Base-by-base conservation (phyloP, 805 yeast species). In the Saccharomycopsis capsularis region DNA sequence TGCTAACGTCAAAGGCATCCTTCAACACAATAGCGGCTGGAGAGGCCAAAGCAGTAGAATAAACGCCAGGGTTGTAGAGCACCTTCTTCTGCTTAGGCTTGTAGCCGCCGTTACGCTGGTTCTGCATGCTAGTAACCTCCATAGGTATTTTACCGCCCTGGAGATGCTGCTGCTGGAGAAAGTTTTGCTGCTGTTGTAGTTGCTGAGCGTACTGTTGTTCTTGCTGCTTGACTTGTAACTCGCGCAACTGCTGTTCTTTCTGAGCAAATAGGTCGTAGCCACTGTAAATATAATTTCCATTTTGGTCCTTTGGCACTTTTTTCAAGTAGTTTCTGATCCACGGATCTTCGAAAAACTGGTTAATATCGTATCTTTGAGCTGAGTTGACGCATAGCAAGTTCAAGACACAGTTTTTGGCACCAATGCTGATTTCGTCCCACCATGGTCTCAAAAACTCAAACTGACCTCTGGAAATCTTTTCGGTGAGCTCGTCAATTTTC, bases 1-100 rank as follows among this genome's bases (percentile, higher is more conserved):
- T 83, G 25, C 89, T 81, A 6, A 87, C 79, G 59, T 87, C 95
- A 63, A 87, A 87, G 11, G 90, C 95, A 58, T 87, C 95, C 56
- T 86, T 79, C 65, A 87, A 73, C 0, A 88, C 87, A 43, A 81
- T 83, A 1, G 89, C 88, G 2, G 86, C 88, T 3, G 89, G 89
- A 2, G 83, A 76, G 59, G 76, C 79, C 50, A 74, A 48, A 24
- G 52, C 44, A 2, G 42, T 42, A 18, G 46, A 35, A 29, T 49
- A 52, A 21, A 29, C 34, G 25, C 47, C 42, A 2, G 48, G 47
- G n/a, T 45, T 40, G 46, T 43, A 47, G 18, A 27, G 15, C 4
- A 32, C 51, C 29, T 29, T 48, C 34, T 44, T 49, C 29, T 29
- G 30, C 13, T 21, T 40, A 16, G 43, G 19, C 23, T 46, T 27